Base-by-base conservation (phyloP, 345 rosid species). In the Populus ilicifolia region DNA sequence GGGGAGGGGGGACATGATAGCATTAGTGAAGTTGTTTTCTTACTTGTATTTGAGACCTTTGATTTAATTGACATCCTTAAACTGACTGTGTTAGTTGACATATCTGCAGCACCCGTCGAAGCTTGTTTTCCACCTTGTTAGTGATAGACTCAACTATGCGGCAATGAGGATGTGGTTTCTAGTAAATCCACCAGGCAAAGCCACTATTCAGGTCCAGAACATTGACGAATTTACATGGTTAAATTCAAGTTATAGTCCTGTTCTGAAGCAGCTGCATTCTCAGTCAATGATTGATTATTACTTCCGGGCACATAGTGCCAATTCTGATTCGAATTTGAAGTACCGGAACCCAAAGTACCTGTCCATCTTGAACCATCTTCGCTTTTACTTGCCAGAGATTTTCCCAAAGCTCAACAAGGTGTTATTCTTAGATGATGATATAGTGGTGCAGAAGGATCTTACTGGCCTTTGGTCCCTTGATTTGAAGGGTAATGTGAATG, bases 81-180 rank as follows among this genome's bases (percentile, higher is more conserved):
- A 77, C 76, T 85, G 64, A 80, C n/a, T 5, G 33, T 30, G 21
- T 83, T 39, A 56, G 5, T 82, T 67, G 75, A 56, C 78, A 76
- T 65, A 27, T 82, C 82, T 79, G 86, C 95, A 96, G 99, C 88
- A 92, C 27, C 91, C 99, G 48, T 84, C 89, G 41, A 88, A 90
- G 79, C 98, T 92, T 82, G 97, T 96, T 78, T 92, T 96, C 86
- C 99, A 96, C 86, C 77, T 93, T 61, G 98, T 96, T 73, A 93
- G 97, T 3, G 98, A 96, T 87, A 89, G 88, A 78, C 98, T 96
- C 79, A 96, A 96, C 78, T 93, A 92, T 84, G 98, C 95, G 10
- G 97, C 98, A 70, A 96, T 96, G 99, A 89, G 94, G 82, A 96
- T 96, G 98, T 96, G 99, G 99, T 93, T 96, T 89, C 84, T 96